Evolutionary conservation across 2,329 filamentous ascomycete species (phyloP), one percentile per base, ranked within the genome.

Genomic region (Fusarium longipes): DNA sequence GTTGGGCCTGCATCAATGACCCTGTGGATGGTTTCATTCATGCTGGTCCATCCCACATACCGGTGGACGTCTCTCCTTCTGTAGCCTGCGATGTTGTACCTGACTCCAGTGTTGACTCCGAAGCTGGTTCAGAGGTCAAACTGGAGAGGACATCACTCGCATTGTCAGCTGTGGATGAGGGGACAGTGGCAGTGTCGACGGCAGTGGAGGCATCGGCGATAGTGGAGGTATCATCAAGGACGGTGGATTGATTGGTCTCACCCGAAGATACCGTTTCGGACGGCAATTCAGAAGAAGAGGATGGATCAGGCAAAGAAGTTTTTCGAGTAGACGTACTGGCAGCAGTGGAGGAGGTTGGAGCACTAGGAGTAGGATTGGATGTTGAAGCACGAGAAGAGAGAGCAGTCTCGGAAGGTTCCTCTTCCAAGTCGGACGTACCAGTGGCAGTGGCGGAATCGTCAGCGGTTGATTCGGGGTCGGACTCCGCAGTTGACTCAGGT

Each of bases 271-370:
- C 56, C 70, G 71, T 68, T 50, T 71, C 65, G 43, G 72, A 74
- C 65, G 70, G 57, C 36, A 71, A 72, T 56, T 73, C 59, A 72
- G 71, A 60, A 74, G 73, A 56, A 63, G 71, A 74, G 57, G 75
- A 70, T 50, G 68, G 58, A 63, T 68, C 67, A 67, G 68, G 69
- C 67, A 69, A 70, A 71, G 73, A 76, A 65, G 61, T 71, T 61
- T 54, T 60, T 67, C 60, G 67, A 50, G 44, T 55, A 65, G 74
- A 78, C 76, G 74, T 78, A 77, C 76, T 74, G 67, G 74, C 67
- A 70, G 72, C 67, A 68, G 65, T 68, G 65, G 65, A 68, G 65
- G 65, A 68, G 55, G 65, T 68, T 68, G 61, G 56, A 66, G 65
- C 65, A 67, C 54, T 68, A 39, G 60, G 47, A 65, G 65, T 50